Percentiles rank a stretch among this genome's conserved stretches.
Conservation (phyloP, 305 asterid species). For the Solanum hybrid region DNA sequence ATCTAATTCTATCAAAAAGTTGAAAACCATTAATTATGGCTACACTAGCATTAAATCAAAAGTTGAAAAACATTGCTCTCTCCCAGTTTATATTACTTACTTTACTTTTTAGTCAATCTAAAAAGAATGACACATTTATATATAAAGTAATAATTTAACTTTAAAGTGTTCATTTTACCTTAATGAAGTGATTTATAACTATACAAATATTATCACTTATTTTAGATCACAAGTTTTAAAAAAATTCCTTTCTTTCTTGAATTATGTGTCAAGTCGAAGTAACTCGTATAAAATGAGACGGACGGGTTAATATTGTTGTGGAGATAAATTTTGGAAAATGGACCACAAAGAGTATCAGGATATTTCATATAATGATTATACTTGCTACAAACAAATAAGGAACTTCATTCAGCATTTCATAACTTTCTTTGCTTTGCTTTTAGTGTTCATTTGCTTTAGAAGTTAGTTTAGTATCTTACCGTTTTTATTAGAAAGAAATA, state of each 20-base stretch:
- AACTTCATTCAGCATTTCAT: background rate
- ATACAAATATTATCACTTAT: background rate
- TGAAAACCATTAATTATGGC: background rate
- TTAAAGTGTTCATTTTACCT: no score
- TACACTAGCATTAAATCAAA: no score
- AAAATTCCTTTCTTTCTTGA: accelerated
- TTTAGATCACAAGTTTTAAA: no score
- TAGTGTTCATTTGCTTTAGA: background rate
- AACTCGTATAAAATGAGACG: background rate
- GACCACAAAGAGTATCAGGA: no score
- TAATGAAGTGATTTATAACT: background rate
- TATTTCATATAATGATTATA: no score
- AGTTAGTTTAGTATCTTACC: no score
- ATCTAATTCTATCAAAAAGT: background rate
- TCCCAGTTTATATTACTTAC: no score
- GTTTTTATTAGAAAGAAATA: background rate
- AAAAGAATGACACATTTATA: no score
- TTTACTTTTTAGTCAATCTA: no score
- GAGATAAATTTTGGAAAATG: background rate
- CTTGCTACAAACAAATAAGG: no score
- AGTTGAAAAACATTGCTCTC: background rate
- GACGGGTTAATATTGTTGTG: background rate
- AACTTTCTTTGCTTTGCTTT: background rate
- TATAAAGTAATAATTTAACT: no score
- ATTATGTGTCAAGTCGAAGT: no score